These are phyloP conservation scores for Botryosphaeria dothidea DNA, from an alignment of 2,329 filamentous ascomycete genomes.

Conservation along the genomic window DNA sequence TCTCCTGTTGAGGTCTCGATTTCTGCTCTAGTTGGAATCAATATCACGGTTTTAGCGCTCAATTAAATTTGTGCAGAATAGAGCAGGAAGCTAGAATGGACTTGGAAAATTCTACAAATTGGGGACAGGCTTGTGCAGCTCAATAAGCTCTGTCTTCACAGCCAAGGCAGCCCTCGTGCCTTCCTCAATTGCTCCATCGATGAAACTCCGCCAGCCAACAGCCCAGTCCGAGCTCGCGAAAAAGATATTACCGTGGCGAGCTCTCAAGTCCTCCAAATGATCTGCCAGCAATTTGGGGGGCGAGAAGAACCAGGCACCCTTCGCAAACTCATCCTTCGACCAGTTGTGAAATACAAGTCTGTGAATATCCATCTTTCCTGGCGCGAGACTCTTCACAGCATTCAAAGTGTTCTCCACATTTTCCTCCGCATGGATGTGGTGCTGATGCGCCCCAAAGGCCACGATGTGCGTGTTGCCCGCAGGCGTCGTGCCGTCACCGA, in stretches of 20 bases:
- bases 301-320: conserved; percentile 48
- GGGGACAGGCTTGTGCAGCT: neutral
- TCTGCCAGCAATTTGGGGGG: conserved; percentile 39
- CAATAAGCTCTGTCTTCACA: conserved; percentile 24
- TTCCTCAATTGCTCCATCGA: conserved; percentile 53
- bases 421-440: conserved; percentile 48
- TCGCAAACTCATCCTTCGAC: conserved; percentile 49
- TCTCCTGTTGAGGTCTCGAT: too few relatives aligned
- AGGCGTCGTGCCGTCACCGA: conserved; percentile 42
- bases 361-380: conserved; percentile 21
- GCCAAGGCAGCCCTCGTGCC: conserved; percentile 40
- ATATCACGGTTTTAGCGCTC: too few relatives aligned
- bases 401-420: conserved; percentile 37
- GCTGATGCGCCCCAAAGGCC: conserved; percentile 45
- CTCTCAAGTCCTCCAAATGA: conserved; percentile 44
- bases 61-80: too few relatives aligned
- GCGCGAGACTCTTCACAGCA: conserved; percentile 36
- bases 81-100: too few relatives aligned
- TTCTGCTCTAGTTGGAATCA: too few relatives aligned
- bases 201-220: conserved; percentile 52
- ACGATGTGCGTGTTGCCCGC: conserved; percentile 52
- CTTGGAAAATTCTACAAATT: neutral
- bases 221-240: conserved; percentile 55
- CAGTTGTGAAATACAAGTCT: conserved; percentile 49
- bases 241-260: conserved; percentile 45